Base-by-base conservation (phyloP, 805 yeast species). In the Metschnikowia kofuensis region DNA sequence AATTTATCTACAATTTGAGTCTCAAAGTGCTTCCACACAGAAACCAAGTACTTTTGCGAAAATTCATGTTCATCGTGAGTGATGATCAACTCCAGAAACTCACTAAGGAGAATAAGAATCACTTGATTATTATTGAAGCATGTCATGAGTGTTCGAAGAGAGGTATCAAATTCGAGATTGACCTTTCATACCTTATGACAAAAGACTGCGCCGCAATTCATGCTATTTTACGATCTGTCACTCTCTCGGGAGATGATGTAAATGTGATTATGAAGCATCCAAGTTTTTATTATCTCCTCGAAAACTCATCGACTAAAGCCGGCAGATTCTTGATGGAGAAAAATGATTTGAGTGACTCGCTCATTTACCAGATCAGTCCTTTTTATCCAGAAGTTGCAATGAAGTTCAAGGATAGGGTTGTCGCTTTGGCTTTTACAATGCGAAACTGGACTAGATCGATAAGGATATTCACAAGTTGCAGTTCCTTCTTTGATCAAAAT, bases 11-110 rank as follows among this genome's bases (percentile, higher is more conserved):
- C 37, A 47, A 50, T 1, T n/a, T 42, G 11, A 45, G 48, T 27
- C 35, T 41, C n/a, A 36, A 32, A 7, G 13, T 35, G 1, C 35
- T 53, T 8, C 38, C 53, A 1, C 29, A 36, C n/a, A 50, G 46
- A n/a, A 47, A 47, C 28, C 68, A 66, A 42, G 31, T 34, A 3
- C 41, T 56, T 26, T 39, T 65, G 14, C 50, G 51, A 2, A 59
- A 54, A 15, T 61, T 60, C 42, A 35, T 54, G n/a, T 68, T 71
- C 71, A 47, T 62, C 16, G 52, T 69, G 27, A 45, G 59, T 8
- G 56, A 58, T 30, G 57, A 51, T 2, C 65, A 65, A 47, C 49
- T 65, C 11, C 8, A 38, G 28, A 21, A 27, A 11, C 28, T 50
- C 12, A 16, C 51, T 7, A 15, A 35, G 14, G 43, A 50, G 7